Evolutionary conservation across 768 basidiomycete species (phyloP).

Genomic region (Agaricus subrufescens): DNA sequence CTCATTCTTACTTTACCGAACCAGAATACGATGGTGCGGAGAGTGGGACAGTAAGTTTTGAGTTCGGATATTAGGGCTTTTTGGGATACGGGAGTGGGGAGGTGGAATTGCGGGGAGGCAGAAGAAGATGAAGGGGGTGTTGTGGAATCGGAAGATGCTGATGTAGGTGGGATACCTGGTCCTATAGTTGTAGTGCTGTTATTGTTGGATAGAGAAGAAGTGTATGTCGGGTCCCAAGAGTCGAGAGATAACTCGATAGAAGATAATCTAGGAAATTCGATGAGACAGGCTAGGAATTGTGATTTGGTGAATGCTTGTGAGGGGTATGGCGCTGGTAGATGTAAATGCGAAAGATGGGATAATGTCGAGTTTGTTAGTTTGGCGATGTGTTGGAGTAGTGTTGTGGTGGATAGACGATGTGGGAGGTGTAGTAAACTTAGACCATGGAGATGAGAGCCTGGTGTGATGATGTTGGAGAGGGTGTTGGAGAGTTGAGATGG

Average conservation of each 20-base stretch:
- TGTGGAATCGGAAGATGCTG: slow-evolving; percentile 1
- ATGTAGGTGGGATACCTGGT: not conserved
- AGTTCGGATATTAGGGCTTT: slow-evolving; percentile 28
- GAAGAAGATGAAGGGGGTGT: too few species aligned
- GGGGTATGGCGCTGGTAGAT: slow-evolving; percentile 1
- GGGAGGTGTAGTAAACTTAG: not conserved
- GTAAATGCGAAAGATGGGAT: not conserved
- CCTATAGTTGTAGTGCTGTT: slow-evolving; percentile 1
- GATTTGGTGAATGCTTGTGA: not conserved
- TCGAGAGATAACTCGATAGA: slow-evolving; percentile 2
- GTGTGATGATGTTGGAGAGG: too few species aligned
- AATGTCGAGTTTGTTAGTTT: not conserved
- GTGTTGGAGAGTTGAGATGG: too few species aligned
- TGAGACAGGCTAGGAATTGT: slow-evolving; percentile 16
- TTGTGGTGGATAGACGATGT: not conserved
- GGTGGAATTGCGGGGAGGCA: too few species aligned
- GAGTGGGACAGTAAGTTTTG: slow-evolving; percentile 23
- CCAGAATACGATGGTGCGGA: slow-evolving; percentile 27
- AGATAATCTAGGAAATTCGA: slow-evolving; percentile 22
- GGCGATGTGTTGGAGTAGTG: not conserved
- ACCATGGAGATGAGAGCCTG: too few species aligned
- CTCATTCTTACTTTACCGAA: slow-evolving; percentile 18
- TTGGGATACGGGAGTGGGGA: slow-evolving; percentile 9
- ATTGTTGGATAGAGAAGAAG: slow-evolving; percentile 20
- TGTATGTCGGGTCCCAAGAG: not conserved